phyloP scores from a whole-genome alignment of 2,329 filamentous ascomycete genomes.

The Fusarium redolens region DNA sequence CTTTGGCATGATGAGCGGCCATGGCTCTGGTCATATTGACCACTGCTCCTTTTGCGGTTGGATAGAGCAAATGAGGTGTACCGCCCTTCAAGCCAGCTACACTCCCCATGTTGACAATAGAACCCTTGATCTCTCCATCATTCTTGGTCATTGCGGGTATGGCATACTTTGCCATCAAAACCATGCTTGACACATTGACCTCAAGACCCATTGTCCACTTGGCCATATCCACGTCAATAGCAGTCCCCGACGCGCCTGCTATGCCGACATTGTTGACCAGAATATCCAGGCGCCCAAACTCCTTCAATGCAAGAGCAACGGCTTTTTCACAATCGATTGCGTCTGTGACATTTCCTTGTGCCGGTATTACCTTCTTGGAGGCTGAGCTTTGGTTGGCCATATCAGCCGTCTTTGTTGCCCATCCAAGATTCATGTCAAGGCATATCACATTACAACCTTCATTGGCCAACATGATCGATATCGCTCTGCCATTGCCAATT shows the following conservation, averaged over 20 bases:
- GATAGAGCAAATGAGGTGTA: constrained; percentile 58
- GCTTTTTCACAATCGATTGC: constrained; percentile 61
- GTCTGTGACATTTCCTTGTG: constrained; percentile 66
- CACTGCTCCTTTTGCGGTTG: constrained; percentile 60
- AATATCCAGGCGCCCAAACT: constrained; percentile 70
- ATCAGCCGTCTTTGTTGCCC: constrained; percentile 64
- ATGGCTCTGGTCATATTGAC: constrained; percentile 64
- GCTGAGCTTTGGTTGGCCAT: constrained; percentile 58
- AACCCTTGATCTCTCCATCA: constrained; percentile 58
- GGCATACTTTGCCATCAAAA: constrained; percentile 70
- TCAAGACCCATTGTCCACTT: constrained; percentile 68
- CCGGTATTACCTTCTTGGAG: constrained; percentile 55
- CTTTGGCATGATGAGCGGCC: constrained; percentile 60
- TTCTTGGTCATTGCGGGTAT: constrained; percentile 71
- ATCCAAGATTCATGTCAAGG: constrained; percentile 61
- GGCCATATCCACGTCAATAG: constrained; percentile 68
- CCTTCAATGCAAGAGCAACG: constrained; percentile 54
- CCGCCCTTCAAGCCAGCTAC: constrained; percentile 67
- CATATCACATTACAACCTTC: constrained; percentile 70
- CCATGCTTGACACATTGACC: constrained; percentile 74
- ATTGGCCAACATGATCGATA: constrained; percentile 68
- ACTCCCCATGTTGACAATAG: constrained; percentile 71
- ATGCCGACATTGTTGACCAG: constrained; percentile 74
- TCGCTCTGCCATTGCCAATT: constrained; percentile 70
- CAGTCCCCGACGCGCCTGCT: constrained; percentile 67